Base-by-base conservation (phyloP, 352 stramenopile genomes). In the Globisporangium iwayamae region DNA sequence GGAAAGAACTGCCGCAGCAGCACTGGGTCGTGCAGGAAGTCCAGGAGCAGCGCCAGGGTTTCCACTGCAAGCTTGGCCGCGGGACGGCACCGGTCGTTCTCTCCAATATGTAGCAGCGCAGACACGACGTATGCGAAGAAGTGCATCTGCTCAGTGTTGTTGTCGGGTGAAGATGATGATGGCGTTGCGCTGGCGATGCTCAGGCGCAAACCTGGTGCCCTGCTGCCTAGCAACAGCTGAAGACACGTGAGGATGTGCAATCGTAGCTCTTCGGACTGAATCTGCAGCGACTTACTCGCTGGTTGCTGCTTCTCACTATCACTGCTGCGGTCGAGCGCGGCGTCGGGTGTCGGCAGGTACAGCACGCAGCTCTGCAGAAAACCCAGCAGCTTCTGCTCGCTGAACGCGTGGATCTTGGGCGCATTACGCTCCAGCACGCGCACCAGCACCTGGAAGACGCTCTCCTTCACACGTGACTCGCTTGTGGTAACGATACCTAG, bases 121-220 rank as follows among this genome's bases (percentile, higher is more conserved):
- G 78, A 80, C 11, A 94, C 71, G 4, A 83, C 34, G 56, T 91
- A 94, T 32, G 83, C 83, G 56, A 92, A 74, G 41, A 94, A 90
- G 61, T 94, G 71, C 13, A 77, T 71, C 18, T 80, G 68, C 32
- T 90, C 73, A 10, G 67, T 57, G 7, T 11, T 18, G n/a, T 22
- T 30, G 28, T 14, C 36, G 18, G n/a, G 25, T 28, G 25, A 28
- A 28, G 25, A 34, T 13, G 51, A 43, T 18, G 18, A 18, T 20
- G 8, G n/a, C 2, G 16, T 20, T 41, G 51, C 25, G 22, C 13
- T 36, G 22, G 20, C 25, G 39, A 50, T 8, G 32, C 14, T 30
- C 46, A 69, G 60, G 25, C 63, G 64, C 14, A 66, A 25, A 7
- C 25, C 4, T 1, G 54, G 45, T 22, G 45, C 39, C 13, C n/a